Base-by-base conservation (phyloP, 2,329 filamentous ascomycete species). In the Thermochaetoides dissita region DNA sequence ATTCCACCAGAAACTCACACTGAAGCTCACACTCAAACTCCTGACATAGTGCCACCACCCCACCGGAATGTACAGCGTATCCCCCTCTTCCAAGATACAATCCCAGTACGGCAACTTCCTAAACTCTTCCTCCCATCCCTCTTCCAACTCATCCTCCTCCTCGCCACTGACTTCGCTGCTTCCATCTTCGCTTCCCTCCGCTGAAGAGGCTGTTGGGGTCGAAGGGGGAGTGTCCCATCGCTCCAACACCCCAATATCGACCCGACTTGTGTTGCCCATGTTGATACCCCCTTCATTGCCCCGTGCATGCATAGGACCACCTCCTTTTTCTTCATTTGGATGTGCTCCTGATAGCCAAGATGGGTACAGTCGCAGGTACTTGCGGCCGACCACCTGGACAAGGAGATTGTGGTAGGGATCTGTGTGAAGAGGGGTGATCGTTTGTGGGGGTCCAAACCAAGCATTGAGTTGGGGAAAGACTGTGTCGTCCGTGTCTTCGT, bases 11-110 rank as follows among this genome's bases (percentile, higher is more conserved):
- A 95, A 96, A 57, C 87, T 95, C 9, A 96, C 87, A 51, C 88
- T 95, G 55, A 94, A 88, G 56, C 89, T 94, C 12, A 84, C 76
- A 43, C 77, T 86, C 54, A 96, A 58, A 39, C 86, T 86, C 46
- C 84, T 71, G 3, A 96, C 84, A 60, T 95, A 96, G 66, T 98
- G 91, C 91, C 91, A 98, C 89, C 91, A 98, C 0, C 89, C 91
- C 6, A 85, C 71, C 0, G 91, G 91, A 41, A 98, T 84, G 57
- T 94, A 91, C 41, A 98, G 58, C 49, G 79, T 82, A 41, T 98
- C 87, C 0, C 89, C 91, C 1, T 83, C 81, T 30, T 72, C 75
- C 6, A 98, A 63, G 1, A 96, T 71, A 43, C 79, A 79, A 55
- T 98, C 91, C 31, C 83, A 63, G 56, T 81, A 89, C 41, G 72